These are phyloP conservation scores for Crotalaria pallida DNA, from an alignment of 306 rosid genomes.

Conservation along the genomic window DNA sequence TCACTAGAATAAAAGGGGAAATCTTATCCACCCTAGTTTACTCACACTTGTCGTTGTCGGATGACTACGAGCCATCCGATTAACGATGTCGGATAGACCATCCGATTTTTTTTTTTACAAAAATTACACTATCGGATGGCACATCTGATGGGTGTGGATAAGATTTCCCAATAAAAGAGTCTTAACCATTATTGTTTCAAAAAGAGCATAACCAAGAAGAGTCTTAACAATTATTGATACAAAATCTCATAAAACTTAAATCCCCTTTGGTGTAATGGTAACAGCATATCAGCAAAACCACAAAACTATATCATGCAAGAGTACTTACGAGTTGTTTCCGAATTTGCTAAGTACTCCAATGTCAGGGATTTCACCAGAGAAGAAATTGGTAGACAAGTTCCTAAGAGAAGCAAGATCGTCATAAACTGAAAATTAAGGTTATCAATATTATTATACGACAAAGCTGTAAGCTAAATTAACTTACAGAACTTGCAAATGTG, in stretches of 20 bases:
- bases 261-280: neutral
- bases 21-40: no score
- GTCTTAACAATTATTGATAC: neutral
- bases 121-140: no score
- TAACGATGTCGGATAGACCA: no score
- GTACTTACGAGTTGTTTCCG: slow-evolving; percentile 65
- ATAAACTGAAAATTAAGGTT: neutral
- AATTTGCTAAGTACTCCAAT: slow-evolving; percentile 86
- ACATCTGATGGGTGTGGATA: no score
- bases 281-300: neutral
- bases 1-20: no score
- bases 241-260: neutral
- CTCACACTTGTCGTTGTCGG: no score
- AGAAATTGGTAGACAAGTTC: slow-evolving; percentile 91
- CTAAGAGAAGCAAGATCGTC: slow-evolving; percentile 37
- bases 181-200: no score
- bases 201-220: neutral
- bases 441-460: neutral
- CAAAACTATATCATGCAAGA: neutral
- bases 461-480: slow-evolving; percentile 24
- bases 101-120: no score
- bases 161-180: no score
- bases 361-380: slow-evolving; percentile 92
- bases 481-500: slow-evolving; percentile 63
- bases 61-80: no score